A percentile compares a stretch with the other conserved stretches of the same genome.
These are phyloP conservation scores for Hyaloscypha finlandica DNA, from an alignment of 495 filamentous ascomycete genomes.

Conservation along the genomic window DNA sequence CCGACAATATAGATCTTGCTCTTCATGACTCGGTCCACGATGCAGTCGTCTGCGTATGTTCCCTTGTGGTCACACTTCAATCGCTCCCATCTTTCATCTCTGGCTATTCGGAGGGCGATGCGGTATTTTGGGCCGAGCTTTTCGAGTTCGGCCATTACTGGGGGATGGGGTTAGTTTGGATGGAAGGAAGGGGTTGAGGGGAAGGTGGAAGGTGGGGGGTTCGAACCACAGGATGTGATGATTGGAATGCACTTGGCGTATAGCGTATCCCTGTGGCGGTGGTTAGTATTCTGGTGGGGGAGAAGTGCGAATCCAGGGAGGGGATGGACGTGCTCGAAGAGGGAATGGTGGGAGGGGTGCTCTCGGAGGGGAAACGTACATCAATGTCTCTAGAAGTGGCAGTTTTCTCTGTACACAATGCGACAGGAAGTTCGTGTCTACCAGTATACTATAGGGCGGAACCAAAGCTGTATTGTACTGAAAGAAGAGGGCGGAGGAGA, in stretches of 20 bases:
- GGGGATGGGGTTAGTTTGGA: too few relatives aligned
- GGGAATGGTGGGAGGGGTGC: too few relatives aligned
- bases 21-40: constrained; percentile 80
- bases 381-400: constrained; percentile 81
- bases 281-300: too few relatives aligned
- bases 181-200: too few relatives aligned
- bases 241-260: constrained; percentile 68
- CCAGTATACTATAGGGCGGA: constrained; percentile 82
- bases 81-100: constrained; percentile 86
- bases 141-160: constrained; percentile 78
- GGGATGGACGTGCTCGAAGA: too few relatives aligned
- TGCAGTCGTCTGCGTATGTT: constrained; percentile 92
- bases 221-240: constrained; percentile 60
- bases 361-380: constrained; percentile 61
- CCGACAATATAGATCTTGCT: constrained; percentile 85
- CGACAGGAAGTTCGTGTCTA: constrained; percentile 92
- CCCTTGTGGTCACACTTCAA: constrained; percentile 87
- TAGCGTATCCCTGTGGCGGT: background rate
- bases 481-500: constrained; percentile 90
- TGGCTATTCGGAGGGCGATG: constrained; percentile 85
- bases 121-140: constrained; percentile 90
- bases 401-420: constrained; percentile 91
- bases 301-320: too few relatives aligned
- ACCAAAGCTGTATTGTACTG: constrained; percentile 87
- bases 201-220: too few relatives aligned